Evolutionary conservation across 768 basidiomycete species (phyloP), one percentile per base, ranked within the genome.

Genomic region (Cystofilobasidium capitatum): DNA sequence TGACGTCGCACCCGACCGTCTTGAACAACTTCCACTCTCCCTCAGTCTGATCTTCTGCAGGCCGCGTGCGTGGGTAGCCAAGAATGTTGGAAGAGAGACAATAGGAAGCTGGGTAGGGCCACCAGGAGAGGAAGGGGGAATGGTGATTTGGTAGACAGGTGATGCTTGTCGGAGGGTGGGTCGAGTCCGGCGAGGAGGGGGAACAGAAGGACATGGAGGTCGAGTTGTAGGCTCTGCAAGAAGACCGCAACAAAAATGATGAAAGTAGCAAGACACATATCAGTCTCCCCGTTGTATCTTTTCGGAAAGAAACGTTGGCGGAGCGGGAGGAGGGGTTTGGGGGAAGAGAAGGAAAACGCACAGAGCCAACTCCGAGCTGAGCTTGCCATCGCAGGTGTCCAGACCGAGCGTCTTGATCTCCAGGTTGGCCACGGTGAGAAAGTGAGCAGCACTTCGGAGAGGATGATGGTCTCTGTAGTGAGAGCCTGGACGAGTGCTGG

Each of bases 201-300:
- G 51, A 16, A 31, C 51, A 55, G 29, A 31, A 55, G 17, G 17
- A 31, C 31, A 33, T 29, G 2, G 51, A 16, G 14, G 51, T 55
- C 51, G 51, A 31, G 31, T 55, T 55, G 51, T 55, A 55, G 6
- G 29, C 51, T 17, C 51, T 55, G 51, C n/a, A n/a, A n/a, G n/a
- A n/a, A n/a, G n/a, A n/a, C n/a, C n/a, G n/a, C n/a, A n/a, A n/a
- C n/a, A n/a, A n/a, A n/a, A n/a, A n/a, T n/a, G n/a, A n/a, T n/a
- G n/a, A n/a, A n/a, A n/a, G n/a, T n/a, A n/a, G n/a, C n/a, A n/a
- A n/a, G n/a, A n/a, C n/a, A n/a, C n/a, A n/a, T n/a, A n/a, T n/a
- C n/a, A n/a, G n/a, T n/a, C n/a, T n/a, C n/a, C n/a, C 45, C 13
- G 45, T 7, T 49, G 10, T 8, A 6, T 6, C 13, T 8, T 16